Conservation (phyloP, 106 monocot species). For the Allium cepa region DNA sequence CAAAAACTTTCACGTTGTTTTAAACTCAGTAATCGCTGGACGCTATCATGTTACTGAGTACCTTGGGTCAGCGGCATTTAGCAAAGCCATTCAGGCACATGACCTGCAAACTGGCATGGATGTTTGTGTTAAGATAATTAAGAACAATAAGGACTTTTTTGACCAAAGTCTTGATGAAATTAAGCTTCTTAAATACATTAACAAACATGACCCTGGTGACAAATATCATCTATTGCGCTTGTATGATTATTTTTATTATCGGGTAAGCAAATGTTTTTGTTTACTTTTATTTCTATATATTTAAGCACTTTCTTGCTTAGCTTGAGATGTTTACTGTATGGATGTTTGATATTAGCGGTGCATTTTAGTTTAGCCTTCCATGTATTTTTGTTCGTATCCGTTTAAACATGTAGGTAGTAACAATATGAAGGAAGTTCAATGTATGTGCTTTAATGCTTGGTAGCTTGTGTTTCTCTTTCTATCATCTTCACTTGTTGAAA, state of each 20-base stretch:
- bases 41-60: slow-evolving; percentile 98
- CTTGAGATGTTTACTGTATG: not conserved
- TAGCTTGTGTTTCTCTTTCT: not conserved
- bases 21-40: slow-evolving; percentile 98
- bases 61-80: slow-evolving; percentile 97
- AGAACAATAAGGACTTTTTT: slow-evolving; percentile 99
- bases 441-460: not conserved
- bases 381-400: not conserved
- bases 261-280: slow-evolving; percentile 35
- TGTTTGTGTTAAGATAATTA: slow-evolving; percentile 98
- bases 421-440: not conserved
- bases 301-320: no score
- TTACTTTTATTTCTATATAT: not conserved
- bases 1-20: slow-evolving; percentile 94
- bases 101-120: slow-evolving; percentile 98
- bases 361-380: no score
- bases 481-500: no score
- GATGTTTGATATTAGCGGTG: not conserved
- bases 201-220: slow-evolving; percentile 97
- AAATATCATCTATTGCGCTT: slow-evolving; percentile 90
- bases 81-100: slow-evolving; percentile 99
- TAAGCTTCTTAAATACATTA: slow-evolving; percentile 96
- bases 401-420: not conserved
- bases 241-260: slow-evolving; percentile 98
- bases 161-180: slow-evolving; percentile 99